Evolutionary conservation across 768 basidiomycete genomes (phyloP).

Genomic region (Polyporus arcularius): DNA sequence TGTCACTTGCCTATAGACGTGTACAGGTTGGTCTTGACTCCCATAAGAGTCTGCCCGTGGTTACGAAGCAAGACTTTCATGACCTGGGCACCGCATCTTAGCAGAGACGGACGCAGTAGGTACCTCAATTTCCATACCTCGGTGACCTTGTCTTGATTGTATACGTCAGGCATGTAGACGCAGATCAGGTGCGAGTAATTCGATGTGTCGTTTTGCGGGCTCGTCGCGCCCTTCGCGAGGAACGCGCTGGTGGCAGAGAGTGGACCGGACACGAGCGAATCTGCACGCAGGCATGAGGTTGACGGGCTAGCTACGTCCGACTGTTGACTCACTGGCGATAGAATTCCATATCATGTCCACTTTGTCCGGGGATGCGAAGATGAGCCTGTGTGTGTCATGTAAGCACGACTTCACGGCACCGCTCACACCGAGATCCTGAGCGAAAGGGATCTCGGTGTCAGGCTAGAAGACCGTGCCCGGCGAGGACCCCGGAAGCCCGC

Average conservation of each 20-base stretch:
- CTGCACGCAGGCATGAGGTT: slow-evolving; percentile 32
- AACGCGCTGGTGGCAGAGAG: slow-evolving; percentile 58
- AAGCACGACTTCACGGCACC: neutral
- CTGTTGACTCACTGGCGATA: slow-evolving; percentile 53
- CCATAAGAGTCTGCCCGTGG: slow-evolving; percentile 64
- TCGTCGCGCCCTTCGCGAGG: slow-evolving; percentile 68
- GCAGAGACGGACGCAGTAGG: neutral
- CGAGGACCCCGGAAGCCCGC: too few relatives aligned
- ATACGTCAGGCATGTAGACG: slow-evolving; percentile 71
- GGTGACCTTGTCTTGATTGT: slow-evolving; percentile 59
- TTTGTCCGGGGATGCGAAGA: slow-evolving; percentile 61
- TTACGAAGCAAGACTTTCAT: slow-evolving; percentile 68
- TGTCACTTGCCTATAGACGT: slow-evolving; percentile 52
- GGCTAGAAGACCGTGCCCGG: too few relatives aligned
- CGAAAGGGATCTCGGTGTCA: too few relatives aligned
- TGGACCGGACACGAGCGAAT: slow-evolving; percentile 65
- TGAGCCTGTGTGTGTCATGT: slow-evolving; percentile 48
- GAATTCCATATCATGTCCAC: slow-evolving; percentile 64
- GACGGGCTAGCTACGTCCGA: neutral
- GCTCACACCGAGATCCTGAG: neutral
- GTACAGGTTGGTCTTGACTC: slow-evolving; percentile 74
- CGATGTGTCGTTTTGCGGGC: slow-evolving; percentile 45
- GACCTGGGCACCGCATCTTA: slow-evolving; percentile 42
- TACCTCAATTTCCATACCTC: slow-evolving; percentile 39
- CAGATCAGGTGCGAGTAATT: slow-evolving; percentile 68